Conservation (phyloP, 208 protist genomes). For the Trypanosoma conorhini region DNA sequence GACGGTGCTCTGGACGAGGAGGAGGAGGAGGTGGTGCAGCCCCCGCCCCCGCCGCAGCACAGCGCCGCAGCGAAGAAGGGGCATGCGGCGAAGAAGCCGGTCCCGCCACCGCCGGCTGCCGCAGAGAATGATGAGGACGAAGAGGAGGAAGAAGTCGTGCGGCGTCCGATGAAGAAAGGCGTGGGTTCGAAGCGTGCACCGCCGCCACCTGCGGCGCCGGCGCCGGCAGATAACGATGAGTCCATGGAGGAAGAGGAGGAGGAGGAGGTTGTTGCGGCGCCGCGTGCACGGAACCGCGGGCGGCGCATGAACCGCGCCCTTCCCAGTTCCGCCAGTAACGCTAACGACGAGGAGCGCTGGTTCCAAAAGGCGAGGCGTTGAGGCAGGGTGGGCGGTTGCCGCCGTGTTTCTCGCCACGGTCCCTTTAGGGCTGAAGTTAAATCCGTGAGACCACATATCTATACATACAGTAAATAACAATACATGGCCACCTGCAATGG, state of each 20-base stretch:
- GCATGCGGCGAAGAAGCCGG: constrained; percentile 14
- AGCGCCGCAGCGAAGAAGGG: constrained; percentile 24
- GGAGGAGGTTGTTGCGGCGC: constrained; percentile 4
- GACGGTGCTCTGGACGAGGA: constrained; percentile 18
- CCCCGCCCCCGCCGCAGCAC: not conserved
- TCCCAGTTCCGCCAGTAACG: not conserved
- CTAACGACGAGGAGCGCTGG: constrained; percentile 21
- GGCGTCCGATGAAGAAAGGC: constrained; percentile 13
- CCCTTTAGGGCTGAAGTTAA: not conserved
- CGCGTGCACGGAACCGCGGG: constrained; percentile 9
- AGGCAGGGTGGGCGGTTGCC: not conserved
- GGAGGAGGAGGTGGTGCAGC: constrained; percentile 10
- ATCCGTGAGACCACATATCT: not conserved
- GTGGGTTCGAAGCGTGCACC: not conserved
- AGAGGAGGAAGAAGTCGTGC: constrained; percentile 11
- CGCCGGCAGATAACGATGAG: not conserved
- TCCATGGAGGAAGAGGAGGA: constrained; percentile 17
- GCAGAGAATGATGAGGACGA: constrained; percentile 12
- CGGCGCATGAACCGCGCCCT: constrained; percentile 17
- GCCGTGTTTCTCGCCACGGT: not conserved
- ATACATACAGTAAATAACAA: not conserved
- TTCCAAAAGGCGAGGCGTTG: constrained; percentile 22
- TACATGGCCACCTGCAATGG: not conserved
- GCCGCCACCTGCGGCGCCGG: not conserved
- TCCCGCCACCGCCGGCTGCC: constrained; percentile 3